phyloP scores from a whole-genome alignment of 176 grass and related monocot species.

The Zea mays region DNA sequence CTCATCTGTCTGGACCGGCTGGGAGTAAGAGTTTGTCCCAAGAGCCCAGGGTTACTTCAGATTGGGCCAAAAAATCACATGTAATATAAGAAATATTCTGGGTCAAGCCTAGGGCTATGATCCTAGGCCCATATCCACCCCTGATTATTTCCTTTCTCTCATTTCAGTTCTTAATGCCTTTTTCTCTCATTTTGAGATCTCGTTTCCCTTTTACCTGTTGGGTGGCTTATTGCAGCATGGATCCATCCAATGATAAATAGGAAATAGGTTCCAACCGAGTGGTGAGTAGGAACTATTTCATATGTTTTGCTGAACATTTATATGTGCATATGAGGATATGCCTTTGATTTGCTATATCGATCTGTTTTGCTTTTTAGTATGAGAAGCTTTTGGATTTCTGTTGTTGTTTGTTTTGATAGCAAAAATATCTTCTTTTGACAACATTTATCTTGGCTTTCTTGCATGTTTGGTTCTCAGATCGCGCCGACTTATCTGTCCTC shows the following conservation, averaged over 20 bases:
- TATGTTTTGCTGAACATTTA: conserved; percentile 32
- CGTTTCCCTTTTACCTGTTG: not conserved
- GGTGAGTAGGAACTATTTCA: not conserved
- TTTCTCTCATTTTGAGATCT: too few species aligned
- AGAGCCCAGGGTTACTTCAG: not conserved
- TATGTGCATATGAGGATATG: not conserved
- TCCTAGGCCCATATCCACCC: not conserved
- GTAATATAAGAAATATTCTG: not conserved
- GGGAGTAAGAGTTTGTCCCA: not conserved
- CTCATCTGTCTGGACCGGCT: not conserved
- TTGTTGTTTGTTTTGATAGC: conserved; percentile 33
- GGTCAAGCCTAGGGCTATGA: not conserved
- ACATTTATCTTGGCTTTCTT: conserved; percentile 29
- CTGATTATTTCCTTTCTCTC: not conserved
- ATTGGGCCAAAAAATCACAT: not conserved
- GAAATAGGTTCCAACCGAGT: not conserved
- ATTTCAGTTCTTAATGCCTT: too few species aligned
- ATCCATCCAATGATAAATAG: conserved; percentile 1
- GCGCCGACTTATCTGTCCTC: conserved; percentile 87
- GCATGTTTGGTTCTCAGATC: conserved; percentile 68
- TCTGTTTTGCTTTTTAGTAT: conserved; percentile 27
- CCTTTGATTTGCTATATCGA: conserved; percentile 1
- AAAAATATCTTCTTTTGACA: conserved; percentile 8
- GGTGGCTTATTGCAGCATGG: not conserved
- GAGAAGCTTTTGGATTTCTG: not conserved